Conservation (phyloP, 352 stramenopile genomes). For the Phytopythium oedochilum region DNA sequence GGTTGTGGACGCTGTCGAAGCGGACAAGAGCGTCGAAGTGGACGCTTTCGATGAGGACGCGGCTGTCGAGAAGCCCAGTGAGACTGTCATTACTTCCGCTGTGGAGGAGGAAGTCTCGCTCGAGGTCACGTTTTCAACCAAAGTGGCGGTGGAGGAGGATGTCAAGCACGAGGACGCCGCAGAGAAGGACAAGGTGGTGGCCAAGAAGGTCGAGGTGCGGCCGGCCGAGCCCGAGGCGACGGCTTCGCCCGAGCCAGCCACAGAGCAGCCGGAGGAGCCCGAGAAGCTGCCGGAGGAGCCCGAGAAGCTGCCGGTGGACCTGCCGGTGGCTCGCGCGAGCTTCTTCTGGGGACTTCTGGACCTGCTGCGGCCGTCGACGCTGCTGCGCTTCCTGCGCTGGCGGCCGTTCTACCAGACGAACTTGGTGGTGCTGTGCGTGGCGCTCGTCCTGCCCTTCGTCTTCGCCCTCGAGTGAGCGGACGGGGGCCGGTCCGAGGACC, state of each 20-base stretch:
- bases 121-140: not conserved
- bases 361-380: conserved; percentile 19
- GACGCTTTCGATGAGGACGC: no score
- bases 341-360: not conserved
- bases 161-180: not conserved
- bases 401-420: conserved; percentile 36
- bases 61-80: no score
- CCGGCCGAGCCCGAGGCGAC: not conserved
- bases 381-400: conserved; percentile 23
- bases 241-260: not conserved
- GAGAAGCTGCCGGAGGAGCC: not conserved
- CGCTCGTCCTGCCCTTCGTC: conserved; percentile 29
- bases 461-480: conserved; percentile 10
- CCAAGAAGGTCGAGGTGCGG: conserved; percentile 2
- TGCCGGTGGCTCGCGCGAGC: conserved; percentile 1
- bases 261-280: not conserved
- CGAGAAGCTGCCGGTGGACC: not conserved
- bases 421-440: conserved; percentile 29
- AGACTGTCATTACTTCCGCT: no score
- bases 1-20: conserved; percentile 7
- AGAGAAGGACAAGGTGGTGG: not conserved
- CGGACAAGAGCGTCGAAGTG: not conserved
- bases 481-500: no score
- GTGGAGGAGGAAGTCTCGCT: not conserved
- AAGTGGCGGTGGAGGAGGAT: not conserved